A percentile compares a stretch with the other conserved stretches of the same genome.
phyloP scores from a whole-genome alignment of 2,329 filamentous ascomycete genomes.

The Paramyrothecium sp. region DNA sequence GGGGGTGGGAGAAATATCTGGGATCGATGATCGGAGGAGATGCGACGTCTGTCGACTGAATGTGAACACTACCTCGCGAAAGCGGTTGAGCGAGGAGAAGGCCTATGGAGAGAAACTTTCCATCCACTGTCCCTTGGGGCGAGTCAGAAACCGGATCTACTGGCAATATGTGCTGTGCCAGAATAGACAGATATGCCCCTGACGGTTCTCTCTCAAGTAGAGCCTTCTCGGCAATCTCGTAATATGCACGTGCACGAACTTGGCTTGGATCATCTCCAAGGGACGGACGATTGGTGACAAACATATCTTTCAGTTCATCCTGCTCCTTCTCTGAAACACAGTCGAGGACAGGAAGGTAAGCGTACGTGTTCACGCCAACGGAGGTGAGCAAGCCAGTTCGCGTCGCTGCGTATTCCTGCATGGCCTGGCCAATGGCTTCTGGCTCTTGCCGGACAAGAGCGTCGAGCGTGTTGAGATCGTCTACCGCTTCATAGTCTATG shows the following conservation, averaged over 20 bases:
- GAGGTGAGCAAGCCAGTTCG: not conserved
- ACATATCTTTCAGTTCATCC: not conserved
- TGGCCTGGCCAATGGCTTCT: not conserved
- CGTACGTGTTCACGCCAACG: not conserved
- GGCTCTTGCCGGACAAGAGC: not conserved
- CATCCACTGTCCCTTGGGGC: not conserved
- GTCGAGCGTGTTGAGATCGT: not conserved
- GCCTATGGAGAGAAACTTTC: not conserved
- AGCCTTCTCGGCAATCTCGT: not conserved
- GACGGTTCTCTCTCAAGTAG: not conserved
- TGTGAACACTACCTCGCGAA: slow-evolving; percentile 28
- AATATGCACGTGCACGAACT: not conserved
- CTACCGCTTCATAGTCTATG: not conserved
- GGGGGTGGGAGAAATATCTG: slow-evolving; percentile 53
- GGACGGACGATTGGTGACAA: not conserved
- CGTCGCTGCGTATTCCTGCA: not conserved
- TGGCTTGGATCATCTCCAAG: not conserved
- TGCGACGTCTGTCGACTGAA: slow-evolving; percentile 47
- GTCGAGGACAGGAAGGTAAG: not conserved
- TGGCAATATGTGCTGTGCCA: not conserved
- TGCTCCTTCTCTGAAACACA: not conserved
- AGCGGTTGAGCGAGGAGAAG: not conserved
- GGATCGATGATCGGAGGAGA: slow-evolving; percentile 42
- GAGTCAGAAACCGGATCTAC: not conserved
- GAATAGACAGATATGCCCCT: not conserved